Evolutionary conservation across 1,139 yeast species (phyloP), one percentile per base, ranked within the genome.

Genomic region (Pichia sp.): DNA sequence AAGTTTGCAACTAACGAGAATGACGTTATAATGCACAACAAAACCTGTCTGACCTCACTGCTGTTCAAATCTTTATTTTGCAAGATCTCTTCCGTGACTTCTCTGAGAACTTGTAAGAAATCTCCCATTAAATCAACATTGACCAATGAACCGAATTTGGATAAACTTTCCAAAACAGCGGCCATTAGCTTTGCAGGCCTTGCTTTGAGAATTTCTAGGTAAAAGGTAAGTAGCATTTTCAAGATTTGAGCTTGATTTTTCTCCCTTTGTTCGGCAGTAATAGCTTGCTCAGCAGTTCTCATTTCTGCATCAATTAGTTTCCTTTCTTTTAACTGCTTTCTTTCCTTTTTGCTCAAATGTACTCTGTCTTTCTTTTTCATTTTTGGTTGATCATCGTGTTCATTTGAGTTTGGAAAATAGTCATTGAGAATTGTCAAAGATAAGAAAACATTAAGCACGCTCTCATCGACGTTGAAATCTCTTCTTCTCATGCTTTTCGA

Each of bases 101-200:
- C 98, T 63, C 95, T 78, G 66, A 93, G 77, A 2, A 91, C 96
- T 68, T 87, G 95, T 50, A 93, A 76, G 70, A 93, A 84, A 69
- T 93, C 99, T 33, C 98, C 98, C 63, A 93, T 79, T 53, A 93
- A 75, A 62, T 93, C 98, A 54, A 93, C 83, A 67, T 93, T 93
- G 41, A 95, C 92, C 84, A 92, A 85, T 66, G 86, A 93, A 2
- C 98, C 96, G 67, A 86, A 91, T 67, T 83, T 83, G 2, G 97
- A 88, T 56, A 93, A 73, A 6, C 98, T 98, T 74, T 93, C 98
- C 52, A 93, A 75, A 0, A 93, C 95, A 0, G 93, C 79, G 7
- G 95, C 96, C 77, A 90, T 84, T 55, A 93, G 75, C n/a, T 81
- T 79, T 48, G 81, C 80, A 31, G 82, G 79, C 47, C 82, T 77